Evolutionary conservation across 768 basidiomycete genomes (phyloP), one percentile per base, ranked within the genome.

Genomic region (Cystobasidium tubakii): DNA sequence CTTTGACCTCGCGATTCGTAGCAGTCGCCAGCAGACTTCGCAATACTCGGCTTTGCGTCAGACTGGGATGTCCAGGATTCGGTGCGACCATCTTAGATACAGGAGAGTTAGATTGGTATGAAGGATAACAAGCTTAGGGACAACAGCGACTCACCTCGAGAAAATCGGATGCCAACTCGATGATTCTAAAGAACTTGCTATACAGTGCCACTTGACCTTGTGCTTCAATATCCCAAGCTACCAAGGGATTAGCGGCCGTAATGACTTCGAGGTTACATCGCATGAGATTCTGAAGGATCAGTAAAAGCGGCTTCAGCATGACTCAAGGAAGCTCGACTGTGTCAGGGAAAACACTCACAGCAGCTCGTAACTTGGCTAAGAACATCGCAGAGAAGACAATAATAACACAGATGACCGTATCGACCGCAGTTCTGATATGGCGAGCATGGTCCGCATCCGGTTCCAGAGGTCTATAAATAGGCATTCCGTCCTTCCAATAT

Each of bases 301-400:
- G 15, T 7, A 44, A n/a, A 67, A 13, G 27, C 21, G 4, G 27
- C 9, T 12, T 29, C 4, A 17, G 57, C 13, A 50, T 39, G 15
- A 39, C 39, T 6, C 39, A 6, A 39, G 39, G 15, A 39, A 6
- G 15, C 39, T 66, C 33, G 33, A 33, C 3, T 15, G 60, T 42
- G 17, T 6, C 4, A 13, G 33, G 19, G 4, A 42, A 43, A 34
- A 25, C 13, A 43, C 69, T 71, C 29, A 71, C 69, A n/a, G 69
- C 69, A 1, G 69, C 69, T n/a, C 54, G 54, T 4, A 71, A 54
- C 36, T 71, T 71, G 9, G 69, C 54, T 44, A 71, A 46, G 29
- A 71, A 71, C 69, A 71, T 71, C 10, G 69, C 69, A 10, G 69
- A 36, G 42, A 71, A 71, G 15, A 71, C 69, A 36, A 71, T 71